Conservation (phyloP, 495 filamentous ascomycete genomes). For the Acidiella bohemica region DNA sequence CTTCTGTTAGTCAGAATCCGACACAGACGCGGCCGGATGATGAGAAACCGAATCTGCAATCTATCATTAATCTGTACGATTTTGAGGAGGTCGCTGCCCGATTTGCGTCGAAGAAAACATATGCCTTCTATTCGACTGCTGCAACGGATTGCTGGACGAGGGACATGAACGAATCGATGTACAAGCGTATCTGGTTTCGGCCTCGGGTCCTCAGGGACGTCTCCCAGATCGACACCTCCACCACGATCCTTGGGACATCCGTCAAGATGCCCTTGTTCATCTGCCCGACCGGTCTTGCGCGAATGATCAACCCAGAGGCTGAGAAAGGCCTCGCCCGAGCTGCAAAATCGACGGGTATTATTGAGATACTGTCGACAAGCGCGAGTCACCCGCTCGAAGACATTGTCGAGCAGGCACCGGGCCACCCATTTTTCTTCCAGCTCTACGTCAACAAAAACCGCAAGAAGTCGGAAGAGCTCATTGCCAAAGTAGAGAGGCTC, state of each 20-base stretch:
- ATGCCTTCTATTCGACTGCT: slow-evolving; percentile 72
- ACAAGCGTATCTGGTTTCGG: slow-evolving; percentile 53
- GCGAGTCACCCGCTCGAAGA: slow-evolving; percentile 54
- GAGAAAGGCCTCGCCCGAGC: slow-evolving; percentile 51
- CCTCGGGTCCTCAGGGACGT: slow-evolving; percentile 62
- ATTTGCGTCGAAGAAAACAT: slow-evolving; percentile 55
- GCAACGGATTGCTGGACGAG: slow-evolving; percentile 63
- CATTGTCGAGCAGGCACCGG: slow-evolving; percentile 28
- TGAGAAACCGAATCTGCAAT: slow-evolving; percentile 51
- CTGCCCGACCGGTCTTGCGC: slow-evolving; percentile 59
- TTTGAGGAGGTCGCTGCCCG: slow-evolving; percentile 52
- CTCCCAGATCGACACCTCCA: slow-evolving; percentile 38
- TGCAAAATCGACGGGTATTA: slow-evolving; percentile 33
- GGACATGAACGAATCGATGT: slow-evolving; percentile 42
- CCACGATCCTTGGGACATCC: slow-evolving; percentile 47
- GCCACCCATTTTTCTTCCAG: slow-evolving; percentile 53
- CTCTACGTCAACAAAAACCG: slow-evolving; percentile 69
- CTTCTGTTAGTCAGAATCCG: not conserved
- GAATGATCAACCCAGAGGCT: slow-evolving; percentile 55
- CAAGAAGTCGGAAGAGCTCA: slow-evolving; percentile 44
- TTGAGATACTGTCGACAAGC: slow-evolving; percentile 56
- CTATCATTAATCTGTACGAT: slow-evolving; percentile 59
- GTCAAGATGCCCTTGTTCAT: slow-evolving; percentile 53
- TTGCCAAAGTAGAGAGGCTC: slow-evolving; percentile 1
- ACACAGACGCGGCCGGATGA: slow-evolving; percentile 22